Evolutionary conservation across 768 basidiomycete genomes (phyloP).

Genomic region (Russula compacta): DNA sequence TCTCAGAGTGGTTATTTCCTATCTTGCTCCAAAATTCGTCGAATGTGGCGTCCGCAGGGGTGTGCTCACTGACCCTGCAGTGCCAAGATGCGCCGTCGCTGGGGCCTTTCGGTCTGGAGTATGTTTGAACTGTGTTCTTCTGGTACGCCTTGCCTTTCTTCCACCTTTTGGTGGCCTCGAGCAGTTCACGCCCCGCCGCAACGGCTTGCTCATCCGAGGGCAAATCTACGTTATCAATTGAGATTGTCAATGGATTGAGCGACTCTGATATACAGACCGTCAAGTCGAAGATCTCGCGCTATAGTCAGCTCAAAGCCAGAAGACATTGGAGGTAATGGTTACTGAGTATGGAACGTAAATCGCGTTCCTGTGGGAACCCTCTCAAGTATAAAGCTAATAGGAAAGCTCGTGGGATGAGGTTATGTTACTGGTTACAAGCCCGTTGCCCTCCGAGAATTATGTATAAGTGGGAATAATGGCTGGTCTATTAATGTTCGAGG

Average conservation of each 20-base stretch:
- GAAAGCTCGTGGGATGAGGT: background rate
- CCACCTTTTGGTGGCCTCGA: constrained; percentile 53
- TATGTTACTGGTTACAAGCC: background rate
- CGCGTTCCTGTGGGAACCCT: background rate
- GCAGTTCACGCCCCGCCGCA: constrained; percentile 41
- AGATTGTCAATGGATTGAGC: background rate
- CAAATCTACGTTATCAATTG: constrained; percentile 35
- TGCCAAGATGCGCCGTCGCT: constrained; percentile 59
- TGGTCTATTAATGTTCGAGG: background rate
- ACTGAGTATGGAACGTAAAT: background rate
- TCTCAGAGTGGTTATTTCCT: constrained; percentile 52
- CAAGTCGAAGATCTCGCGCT: constrained; percentile 28
- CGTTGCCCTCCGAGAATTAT: background rate
- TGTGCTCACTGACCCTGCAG: constrained; percentile 58
- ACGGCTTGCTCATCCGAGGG: constrained; percentile 53
- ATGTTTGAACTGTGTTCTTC: constrained; percentile 47
- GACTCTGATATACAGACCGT: constrained; percentile 26
- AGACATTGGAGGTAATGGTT: constrained; percentile 18
- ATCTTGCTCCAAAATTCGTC: constrained; percentile 65
- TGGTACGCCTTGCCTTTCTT: constrained; percentile 57
- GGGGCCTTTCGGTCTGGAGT: constrained; percentile 40
- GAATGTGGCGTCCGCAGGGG: constrained; percentile 57
- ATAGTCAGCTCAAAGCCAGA: constrained; percentile 30
- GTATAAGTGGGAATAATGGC: background rate
- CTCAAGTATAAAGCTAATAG: background rate